A percentile compares a stretch with the other conserved stretches of the same genome.
Evolutionary conservation across 768 basidiomycete species (phyloP).

Genomic region (Xerocomellus intermedius): DNA sequence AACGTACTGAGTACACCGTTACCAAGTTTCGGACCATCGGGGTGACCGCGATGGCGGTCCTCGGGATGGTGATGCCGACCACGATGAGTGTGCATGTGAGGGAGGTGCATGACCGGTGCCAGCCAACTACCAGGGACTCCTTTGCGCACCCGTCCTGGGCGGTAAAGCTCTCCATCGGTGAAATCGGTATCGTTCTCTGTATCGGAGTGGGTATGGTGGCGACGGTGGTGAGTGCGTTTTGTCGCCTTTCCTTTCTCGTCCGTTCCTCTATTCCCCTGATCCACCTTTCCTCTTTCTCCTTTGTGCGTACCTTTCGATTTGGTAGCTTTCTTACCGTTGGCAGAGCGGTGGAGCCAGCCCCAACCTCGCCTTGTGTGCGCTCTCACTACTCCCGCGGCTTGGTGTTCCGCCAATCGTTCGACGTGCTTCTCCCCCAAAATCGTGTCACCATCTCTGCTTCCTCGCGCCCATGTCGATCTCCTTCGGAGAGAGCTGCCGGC

Average conservation of each 20-base stretch:
- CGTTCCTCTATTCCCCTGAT: not conserved
- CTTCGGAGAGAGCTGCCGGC: constrained; percentile 7
- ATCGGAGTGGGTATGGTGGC: constrained; percentile 7
- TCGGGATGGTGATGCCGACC: constrained; percentile 4
- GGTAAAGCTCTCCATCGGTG: not conserved
- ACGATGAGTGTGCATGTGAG: constrained; percentile 1
- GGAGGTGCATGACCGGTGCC: not conserved
- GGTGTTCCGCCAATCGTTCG: constrained; percentile 32
- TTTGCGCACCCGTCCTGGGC: constrained; percentile 14
- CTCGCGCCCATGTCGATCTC: constrained; percentile 16
- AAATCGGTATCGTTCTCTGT: constrained; percentile 8
- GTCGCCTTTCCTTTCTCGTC: constrained; percentile 12
- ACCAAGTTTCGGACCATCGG: constrained; percentile 23
- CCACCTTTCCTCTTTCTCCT: not conserved
- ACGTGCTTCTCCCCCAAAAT: constrained; percentile 14
- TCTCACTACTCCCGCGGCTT: constrained; percentile 44
- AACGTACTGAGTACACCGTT: constrained; percentile 66
- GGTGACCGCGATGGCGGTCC: not conserved
- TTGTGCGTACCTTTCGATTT: not conserved
- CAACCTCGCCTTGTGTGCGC: constrained; percentile 40
- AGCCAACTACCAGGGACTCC: constrained; percentile 21
- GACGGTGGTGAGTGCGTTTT: not conserved
- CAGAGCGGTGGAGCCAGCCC: constrained; percentile 18
- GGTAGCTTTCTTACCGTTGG: not conserved
- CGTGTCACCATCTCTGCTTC: constrained; percentile 1